These are phyloP conservation scores for Hypoxylon perforatum DNA, from an alignment of 495 filamentous ascomycete species.

Conservation along the genomic window DNA sequence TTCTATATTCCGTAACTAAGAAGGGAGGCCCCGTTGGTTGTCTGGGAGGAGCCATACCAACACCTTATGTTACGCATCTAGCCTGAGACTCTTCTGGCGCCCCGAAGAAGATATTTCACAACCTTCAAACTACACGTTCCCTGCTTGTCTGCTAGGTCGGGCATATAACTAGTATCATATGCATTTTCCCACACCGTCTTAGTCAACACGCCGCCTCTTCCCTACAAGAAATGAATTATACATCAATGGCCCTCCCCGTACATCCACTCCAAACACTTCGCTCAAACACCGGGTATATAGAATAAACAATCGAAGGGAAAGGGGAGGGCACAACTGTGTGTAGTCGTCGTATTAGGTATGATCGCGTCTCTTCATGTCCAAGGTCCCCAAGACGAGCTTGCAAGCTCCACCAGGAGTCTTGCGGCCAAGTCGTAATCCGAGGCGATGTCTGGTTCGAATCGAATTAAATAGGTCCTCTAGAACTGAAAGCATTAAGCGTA, in stretches of 20 bases:
- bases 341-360: conserved; percentile 41
- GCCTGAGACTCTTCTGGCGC: conserved; percentile 24
- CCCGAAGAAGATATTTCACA: conserved; percentile 28
- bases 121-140: conserved; percentile 22
- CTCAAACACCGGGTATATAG: conserved; percentile 55
- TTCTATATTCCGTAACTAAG: conserved; percentile 26
- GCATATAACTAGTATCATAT: conserved; percentile 39
- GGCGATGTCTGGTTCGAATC: conserved; percentile 37
- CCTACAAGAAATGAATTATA: conserved; percentile 43
- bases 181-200: conserved; percentile 22
- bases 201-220: conserved; percentile 12
- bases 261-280: conserved; percentile 44
- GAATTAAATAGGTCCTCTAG: conserved; percentile 33
- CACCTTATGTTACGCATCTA: conserved; percentile 38
- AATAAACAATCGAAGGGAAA: conserved; percentile 54
- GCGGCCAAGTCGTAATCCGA: conserved; percentile 36
- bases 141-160: conserved; percentile 34
- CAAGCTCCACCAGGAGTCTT: conserved; percentile 21
- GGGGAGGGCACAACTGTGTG: conserved; percentile 44
- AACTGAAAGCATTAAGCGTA: conserved; percentile 48
- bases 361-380: conserved; percentile 39
- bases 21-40: conserved; percentile 13
- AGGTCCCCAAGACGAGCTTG: conserved; percentile 23
- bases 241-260: conserved; percentile 47
- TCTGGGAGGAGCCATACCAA: conserved; percentile 22